Base-by-base conservation (phyloP, 139 green algal genomes). In the Haematococcus lacustris region DNA sequence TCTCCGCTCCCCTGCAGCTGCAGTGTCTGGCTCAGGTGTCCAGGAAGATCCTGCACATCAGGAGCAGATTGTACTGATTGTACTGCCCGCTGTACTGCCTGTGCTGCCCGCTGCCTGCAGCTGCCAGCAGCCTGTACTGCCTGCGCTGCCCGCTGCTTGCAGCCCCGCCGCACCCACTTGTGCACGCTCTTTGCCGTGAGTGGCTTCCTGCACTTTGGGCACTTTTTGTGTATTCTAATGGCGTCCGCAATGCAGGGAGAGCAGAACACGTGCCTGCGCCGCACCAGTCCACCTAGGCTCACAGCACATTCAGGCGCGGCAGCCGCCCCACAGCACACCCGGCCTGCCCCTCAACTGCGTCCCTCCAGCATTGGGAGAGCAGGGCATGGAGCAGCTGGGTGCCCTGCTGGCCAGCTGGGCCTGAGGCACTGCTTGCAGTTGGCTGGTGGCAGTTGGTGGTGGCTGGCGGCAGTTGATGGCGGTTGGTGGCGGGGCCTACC, bases 211-310 rank as follows among this genome's bases (percentile, higher is more conserved):
- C 53, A 64, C 26, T 4, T 64, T 23, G 53, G 53, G 53, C 53
- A 64, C 26, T 64, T 64, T 26, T 64, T 64, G 53, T 64, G 26
- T 4, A 64, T 4, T 4, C 26, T 30, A 4, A 64, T 32, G 21
- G 53, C 17, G 4, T 64, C 23, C 17, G 53, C 33, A 26, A 64
- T 64, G 53, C 53, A 64, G 4, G 9, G 4, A 30, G 53, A 35
- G 53, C 53, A 64, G 53, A 64, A 64, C 4, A 64, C 53, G 33
- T 64, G 53, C 53, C 53, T 64, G 53, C 53, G 33, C 9, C 30
- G 13, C 30, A 64, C 53, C 17, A 26, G 4, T 9, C 53, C 53
- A 64, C 53, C 4, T 30, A 23, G 33, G 13, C 9, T 64, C 53
- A 32, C 17, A n/a, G n/a, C n/a, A n/a, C n/a, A n/a, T n/a, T 23